Conservation (phyloP, 2,329 filamentous ascomycete genomes). For the Chaetomium sp. region DNA sequence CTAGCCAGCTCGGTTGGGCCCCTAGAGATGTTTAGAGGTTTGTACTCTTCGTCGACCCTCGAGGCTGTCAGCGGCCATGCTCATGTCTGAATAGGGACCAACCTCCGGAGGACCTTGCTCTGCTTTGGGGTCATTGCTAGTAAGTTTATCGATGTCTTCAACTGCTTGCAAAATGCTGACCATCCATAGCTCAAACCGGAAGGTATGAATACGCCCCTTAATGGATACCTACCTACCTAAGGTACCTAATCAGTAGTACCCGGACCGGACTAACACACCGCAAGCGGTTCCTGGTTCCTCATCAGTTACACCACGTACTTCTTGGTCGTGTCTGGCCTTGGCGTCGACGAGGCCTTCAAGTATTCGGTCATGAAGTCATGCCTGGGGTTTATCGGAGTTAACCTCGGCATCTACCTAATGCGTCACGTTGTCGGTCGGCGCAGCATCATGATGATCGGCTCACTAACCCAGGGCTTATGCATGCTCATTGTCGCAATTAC, state of each 20-base stretch:
- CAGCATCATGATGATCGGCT: constrained; percentile 51
- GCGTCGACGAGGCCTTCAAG: constrained; percentile 49
- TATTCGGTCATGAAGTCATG: constrained; percentile 54
- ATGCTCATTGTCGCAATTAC: constrained; percentile 50
- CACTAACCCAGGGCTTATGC: constrained; percentile 46
- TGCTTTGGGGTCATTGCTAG: constrained; percentile 51
- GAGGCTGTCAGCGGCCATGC: neutral
- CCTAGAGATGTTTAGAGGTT: constrained; percentile 45
- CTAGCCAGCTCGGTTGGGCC: constrained; percentile 15
- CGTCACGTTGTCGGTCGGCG: constrained; percentile 50
- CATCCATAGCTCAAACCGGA: constrained; percentile 19
- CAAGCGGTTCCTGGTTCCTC: constrained; percentile 51
- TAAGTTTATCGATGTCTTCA: neutral
- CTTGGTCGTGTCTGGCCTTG: constrained; percentile 46
- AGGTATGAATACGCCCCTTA: neutral
- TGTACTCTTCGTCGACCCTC: neutral
- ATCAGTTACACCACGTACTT: constrained; percentile 56
- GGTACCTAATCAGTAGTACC: too few species aligned
- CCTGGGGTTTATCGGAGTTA: constrained; percentile 52
- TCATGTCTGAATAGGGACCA: constrained; percentile 40
- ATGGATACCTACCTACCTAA: too few species aligned
- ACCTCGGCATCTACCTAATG: constrained; percentile 53
- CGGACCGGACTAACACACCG: neutral
- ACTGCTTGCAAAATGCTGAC: neutral
- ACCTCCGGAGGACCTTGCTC: constrained; percentile 53